Percentiles rank a stretch among this genome's conserved stretches.
phyloP scores from a whole-genome alignment of 305 asterid species.

The Solanum hybrid region DNA sequence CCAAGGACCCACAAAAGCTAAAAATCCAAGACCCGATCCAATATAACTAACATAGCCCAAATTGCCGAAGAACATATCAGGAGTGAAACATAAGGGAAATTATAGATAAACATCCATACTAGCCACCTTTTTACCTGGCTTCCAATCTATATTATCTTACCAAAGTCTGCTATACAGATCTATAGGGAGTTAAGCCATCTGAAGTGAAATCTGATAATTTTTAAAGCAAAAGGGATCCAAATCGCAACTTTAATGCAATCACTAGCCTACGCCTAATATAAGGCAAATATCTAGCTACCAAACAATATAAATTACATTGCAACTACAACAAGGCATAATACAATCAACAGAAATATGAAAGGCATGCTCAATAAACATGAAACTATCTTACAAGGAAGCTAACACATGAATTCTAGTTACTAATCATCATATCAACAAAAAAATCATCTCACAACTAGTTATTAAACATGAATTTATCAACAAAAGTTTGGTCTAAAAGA shows the following conservation, averaged over 20 bases:
- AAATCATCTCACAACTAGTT: no score
- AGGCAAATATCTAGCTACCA: neutral
- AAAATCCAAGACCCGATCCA: neutral
- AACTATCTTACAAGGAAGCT: neutral
- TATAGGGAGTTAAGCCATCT: neutral
- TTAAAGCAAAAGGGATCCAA: neutral
- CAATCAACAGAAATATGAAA: neutral
- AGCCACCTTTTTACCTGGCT: neutral
- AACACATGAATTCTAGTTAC: neutral
- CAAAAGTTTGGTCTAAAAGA: neutral
- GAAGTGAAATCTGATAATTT: neutral
- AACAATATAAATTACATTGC: neutral
- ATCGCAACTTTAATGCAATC: neutral
- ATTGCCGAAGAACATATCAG: neutral
- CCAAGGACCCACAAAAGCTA: neutral
- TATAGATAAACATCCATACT: no score
- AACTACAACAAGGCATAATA: neutral
- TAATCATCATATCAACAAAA: no score
- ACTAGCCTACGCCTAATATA: no score
- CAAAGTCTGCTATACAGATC: neutral
- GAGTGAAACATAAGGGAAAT: neutral
- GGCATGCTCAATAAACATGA: neutral
- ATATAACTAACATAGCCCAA: neutral
- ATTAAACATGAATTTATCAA: neutral
- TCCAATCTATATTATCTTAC: neutral